phyloP scores from a whole-genome alignment of 1,284 basidiomycete species.

The Apiotrichum laibachii region DNA sequence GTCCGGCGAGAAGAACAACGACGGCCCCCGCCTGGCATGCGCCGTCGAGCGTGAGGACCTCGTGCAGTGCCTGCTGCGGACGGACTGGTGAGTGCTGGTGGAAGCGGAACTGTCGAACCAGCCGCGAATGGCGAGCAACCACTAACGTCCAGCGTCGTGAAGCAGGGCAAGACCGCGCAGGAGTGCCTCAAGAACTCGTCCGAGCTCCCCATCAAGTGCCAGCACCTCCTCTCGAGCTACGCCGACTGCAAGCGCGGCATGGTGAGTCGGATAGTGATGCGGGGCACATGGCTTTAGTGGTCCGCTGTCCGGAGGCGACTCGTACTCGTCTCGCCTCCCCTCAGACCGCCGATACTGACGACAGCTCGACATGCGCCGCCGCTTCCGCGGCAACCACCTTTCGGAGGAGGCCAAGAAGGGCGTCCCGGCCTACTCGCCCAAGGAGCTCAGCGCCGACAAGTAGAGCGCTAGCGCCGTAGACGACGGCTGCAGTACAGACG shows the following conservation, averaged over 20 bases:
- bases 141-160: slow-evolving; percentile 36
- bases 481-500: too few relatives aligned
- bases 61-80: slow-evolving; percentile 43
- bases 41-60: slow-evolving; percentile 44
- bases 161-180: slow-evolving; percentile 38
- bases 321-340: too few relatives aligned
- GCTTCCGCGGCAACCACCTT: slow-evolving; percentile 50
- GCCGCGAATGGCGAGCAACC: background rate
- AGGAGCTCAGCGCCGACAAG: slow-evolving; percentile 1
- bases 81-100: slow-evolving; percentile 44
- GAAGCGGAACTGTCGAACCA: background rate
- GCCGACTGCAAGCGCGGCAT: slow-evolving; percentile 51
- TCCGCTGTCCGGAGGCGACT: too few relatives aligned
- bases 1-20: background rate
- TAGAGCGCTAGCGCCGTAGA: background rate
- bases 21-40: slow-evolving; percentile 29
- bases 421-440: slow-evolving; percentile 1
- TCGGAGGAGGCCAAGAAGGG: slow-evolving; percentile 24
- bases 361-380: slow-evolving; percentile 50
- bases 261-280: slow-evolving; percentile 30
- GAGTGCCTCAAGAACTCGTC: slow-evolving; percentile 41
- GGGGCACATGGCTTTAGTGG: too few relatives aligned
- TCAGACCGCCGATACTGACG: background rate
- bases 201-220: slow-evolving; percentile 47
- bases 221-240: slow-evolving; percentile 45